Conservation (phyloP, 208 protist species). For the Acanthamoeba polyphaga region DNA sequence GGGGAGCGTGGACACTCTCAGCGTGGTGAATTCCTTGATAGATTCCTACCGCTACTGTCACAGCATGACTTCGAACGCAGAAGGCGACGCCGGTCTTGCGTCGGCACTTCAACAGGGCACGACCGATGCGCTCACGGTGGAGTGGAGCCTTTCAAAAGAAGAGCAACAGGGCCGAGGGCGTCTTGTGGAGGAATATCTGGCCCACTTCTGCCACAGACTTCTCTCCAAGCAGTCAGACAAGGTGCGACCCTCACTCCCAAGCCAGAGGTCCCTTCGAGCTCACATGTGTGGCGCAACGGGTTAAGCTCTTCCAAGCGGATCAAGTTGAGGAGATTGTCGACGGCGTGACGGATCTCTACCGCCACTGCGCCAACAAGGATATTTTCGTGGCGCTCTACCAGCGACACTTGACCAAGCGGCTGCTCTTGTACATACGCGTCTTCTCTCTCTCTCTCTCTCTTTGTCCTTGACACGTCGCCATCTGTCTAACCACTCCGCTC, state of each 20-base stretch:
- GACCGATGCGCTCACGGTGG: not conserved
- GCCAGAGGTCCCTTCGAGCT: not conserved
- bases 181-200: not conserved
- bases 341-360: not conserved
- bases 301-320: not conserved
- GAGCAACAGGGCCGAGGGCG: not conserved
- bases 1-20: not conserved
- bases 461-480: not conserved
- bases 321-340: not conserved
- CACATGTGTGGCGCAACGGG: not conserved
- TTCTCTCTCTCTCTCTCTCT: too few species aligned
- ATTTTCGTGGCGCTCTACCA: slow-evolving; percentile 2
- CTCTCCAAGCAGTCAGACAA: not conserved
- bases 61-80: not conserved
- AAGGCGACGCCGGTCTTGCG: not conserved
- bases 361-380: not conserved
- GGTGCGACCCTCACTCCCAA: not conserved
- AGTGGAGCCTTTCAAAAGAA: not conserved
- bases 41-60: not conserved
- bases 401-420: not conserved
- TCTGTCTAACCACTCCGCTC: not conserved
- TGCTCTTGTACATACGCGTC: not conserved
- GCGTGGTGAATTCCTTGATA: not conserved
- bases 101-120: not conserved
- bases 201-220: not conserved